Evolutionary conservation across 345 rosid genomes (phyloP).

Genomic region (Eucalyptus grandis): DNA sequence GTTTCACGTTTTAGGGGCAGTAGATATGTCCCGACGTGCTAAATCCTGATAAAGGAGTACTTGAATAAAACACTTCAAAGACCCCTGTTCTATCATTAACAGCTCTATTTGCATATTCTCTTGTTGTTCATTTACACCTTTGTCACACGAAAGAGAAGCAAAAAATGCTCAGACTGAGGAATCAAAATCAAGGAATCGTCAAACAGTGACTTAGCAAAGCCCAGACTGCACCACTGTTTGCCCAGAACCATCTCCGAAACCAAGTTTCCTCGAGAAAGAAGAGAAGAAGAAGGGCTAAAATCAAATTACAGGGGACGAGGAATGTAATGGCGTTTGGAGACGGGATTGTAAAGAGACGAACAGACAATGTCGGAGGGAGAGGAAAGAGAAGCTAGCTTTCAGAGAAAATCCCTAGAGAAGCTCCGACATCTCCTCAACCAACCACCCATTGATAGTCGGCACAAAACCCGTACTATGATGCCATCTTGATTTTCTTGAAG

Average conservation of each 20-base stretch:
- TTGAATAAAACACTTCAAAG: not conserved
- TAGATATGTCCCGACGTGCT: not conserved
- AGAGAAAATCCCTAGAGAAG: not conserved
- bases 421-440: not conserved
- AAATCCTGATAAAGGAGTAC: not conserved
- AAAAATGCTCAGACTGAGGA: not conserved
- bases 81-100: not conserved
- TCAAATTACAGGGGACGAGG: not conserved
- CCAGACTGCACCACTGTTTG: accelerated
- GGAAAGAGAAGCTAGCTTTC: not conserved
- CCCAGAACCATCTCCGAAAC: not conserved
- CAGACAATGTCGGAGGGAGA: not conserved
- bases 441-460: not conserved
- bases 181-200: not conserved
- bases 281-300: not conserved
- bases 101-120: not conserved
- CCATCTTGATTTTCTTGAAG: not conserved
- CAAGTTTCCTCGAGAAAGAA: not conserved
- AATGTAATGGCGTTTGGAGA: not conserved
- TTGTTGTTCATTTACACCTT: not conserved
- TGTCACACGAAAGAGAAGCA: not conserved
- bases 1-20: not conserved
- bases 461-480: not conserved
- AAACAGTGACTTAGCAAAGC: not conserved
- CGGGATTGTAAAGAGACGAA: not conserved